Percentiles rank a stretch among this genome's conserved stretches.
Conservation (phyloP, 495 filamentous ascomycete species). For the Xylaria cubensis region DNA sequence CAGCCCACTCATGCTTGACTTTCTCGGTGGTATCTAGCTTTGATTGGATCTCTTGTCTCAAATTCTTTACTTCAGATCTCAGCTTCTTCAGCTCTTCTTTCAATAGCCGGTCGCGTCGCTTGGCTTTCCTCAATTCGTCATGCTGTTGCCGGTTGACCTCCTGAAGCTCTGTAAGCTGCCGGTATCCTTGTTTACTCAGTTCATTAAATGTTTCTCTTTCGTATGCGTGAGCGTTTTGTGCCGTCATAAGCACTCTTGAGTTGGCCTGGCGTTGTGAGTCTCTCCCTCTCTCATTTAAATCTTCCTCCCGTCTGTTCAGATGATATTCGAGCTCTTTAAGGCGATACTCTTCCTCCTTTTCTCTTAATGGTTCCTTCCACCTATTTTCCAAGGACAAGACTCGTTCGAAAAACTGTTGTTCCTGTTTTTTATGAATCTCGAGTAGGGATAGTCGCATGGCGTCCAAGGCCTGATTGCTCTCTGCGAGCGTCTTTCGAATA, state of each 20-base stretch:
- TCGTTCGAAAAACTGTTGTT: not conserved
- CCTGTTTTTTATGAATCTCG: slow-evolving; percentile 12
- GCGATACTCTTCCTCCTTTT: slow-evolving; percentile 10
- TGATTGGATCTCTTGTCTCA: slow-evolving; percentile 10
- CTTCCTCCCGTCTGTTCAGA: not conserved
- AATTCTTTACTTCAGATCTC: not conserved
- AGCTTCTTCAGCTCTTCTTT: not conserved
- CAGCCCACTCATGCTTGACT: slow-evolving; percentile 1
- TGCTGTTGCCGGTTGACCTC: not conserved
- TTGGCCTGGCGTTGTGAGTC: not conserved
- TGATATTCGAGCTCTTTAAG: not conserved
- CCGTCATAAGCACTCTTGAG: not conserved
- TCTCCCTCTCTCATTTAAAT: not conserved
- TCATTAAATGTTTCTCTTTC: not conserved
- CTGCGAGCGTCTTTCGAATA: not conserved
- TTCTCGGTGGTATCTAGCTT: slow-evolving; percentile 14
- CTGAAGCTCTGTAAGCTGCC: not conserved
- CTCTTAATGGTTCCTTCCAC: not conserved
- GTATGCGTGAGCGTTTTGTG: not conserved
- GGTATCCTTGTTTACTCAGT: too few relatives aligned
- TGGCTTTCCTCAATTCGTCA: not conserved
- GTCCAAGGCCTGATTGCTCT: slow-evolving; percentile 13
- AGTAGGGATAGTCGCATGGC: slow-evolving; percentile 1
- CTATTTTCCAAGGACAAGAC: not conserved
- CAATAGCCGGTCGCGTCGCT: not conserved